Conservation (phyloP, 495 filamentous ascomycete species). For the Xylaria scruposa region DNA sequence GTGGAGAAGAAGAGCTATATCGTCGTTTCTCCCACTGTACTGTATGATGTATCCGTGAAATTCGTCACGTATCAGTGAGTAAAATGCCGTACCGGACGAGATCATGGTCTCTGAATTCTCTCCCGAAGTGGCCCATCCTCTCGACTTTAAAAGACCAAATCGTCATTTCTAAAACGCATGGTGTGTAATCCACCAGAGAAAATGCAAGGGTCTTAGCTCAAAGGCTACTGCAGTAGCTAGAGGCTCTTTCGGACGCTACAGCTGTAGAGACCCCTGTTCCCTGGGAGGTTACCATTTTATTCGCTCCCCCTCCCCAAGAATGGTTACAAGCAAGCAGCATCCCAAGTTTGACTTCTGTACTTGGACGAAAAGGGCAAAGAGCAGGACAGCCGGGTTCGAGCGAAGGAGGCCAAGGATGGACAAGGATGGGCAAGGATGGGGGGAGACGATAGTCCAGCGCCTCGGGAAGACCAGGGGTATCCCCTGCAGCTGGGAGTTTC, state of each 20-base stretch:
- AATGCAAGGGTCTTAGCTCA: conserved; percentile 28
- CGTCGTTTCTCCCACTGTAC: too few species aligned
- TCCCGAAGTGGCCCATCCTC: conserved; percentile 16
- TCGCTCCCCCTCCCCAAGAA: conserved; percentile 17
- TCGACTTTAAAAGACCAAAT: conserved; percentile 11
- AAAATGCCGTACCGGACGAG: too few species aligned
- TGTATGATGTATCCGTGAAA: too few species aligned
- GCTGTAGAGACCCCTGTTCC: conserved; percentile 2
- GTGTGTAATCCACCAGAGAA: conserved; percentile 30
- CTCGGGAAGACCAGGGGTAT: conserved; percentile 34
- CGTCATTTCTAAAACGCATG: conserved; percentile 27
- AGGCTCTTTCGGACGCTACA: neutral
- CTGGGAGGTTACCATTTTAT: too few species aligned
- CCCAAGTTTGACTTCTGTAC: neutral
- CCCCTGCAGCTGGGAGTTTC: conserved; percentile 45
- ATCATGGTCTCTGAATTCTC: conserved; percentile 4
- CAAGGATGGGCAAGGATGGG: too few species aligned
- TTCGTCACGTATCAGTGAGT: too few species aligned
- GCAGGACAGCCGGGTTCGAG: conserved; percentile 14
- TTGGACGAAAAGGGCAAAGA: conserved; percentile 21
- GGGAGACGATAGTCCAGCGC: conserved; percentile 23
- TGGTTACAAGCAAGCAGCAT: conserved; percentile 1
- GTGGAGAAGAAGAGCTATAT: too few species aligned
- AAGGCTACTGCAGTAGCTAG: conserved; percentile 29
- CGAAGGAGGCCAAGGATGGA: conserved; percentile 21